Conservation (phyloP, 176 grass and related monocot genomes). For the Triticum timopheevii region DNA sequence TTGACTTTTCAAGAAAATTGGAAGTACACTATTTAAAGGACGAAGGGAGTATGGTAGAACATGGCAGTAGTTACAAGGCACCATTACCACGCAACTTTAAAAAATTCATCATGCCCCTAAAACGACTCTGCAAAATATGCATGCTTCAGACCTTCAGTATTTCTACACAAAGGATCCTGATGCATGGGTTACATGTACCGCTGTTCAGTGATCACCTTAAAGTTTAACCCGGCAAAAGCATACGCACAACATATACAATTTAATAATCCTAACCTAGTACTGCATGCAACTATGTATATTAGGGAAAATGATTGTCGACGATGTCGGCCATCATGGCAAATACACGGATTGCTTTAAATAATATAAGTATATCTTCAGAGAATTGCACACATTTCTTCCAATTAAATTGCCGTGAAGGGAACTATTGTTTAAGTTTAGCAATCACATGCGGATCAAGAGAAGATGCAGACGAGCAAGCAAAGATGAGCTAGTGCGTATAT, state of each 20-base stretch:
- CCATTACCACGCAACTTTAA: no score
- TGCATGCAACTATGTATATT: no score
- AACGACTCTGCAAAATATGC: background rate
- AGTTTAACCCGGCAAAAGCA: background rate
- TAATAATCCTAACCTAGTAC: background rate
- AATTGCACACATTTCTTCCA: background rate
- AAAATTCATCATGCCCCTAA: background rate
- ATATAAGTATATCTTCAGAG: background rate
- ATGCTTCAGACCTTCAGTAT: background rate
- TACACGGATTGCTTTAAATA: background rate
- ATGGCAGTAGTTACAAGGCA: background rate
- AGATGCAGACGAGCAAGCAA: background rate
- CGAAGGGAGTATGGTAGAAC: background rate
- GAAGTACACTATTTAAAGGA: no score
- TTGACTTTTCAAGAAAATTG: no score
- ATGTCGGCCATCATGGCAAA: background rate
- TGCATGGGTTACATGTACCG: background rate
- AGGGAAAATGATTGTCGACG: background rate
- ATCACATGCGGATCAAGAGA: background rate
- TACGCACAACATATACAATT: background rate
- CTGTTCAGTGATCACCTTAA: background rate
- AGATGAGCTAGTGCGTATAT: constrained; percentile 1
- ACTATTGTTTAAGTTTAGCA: background rate
- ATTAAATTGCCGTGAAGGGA: background rate
- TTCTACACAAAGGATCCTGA: background rate